Conservation (phyloP, 2,329 filamentous ascomycete genomes). For the Diplocarpon rosae region DNA sequence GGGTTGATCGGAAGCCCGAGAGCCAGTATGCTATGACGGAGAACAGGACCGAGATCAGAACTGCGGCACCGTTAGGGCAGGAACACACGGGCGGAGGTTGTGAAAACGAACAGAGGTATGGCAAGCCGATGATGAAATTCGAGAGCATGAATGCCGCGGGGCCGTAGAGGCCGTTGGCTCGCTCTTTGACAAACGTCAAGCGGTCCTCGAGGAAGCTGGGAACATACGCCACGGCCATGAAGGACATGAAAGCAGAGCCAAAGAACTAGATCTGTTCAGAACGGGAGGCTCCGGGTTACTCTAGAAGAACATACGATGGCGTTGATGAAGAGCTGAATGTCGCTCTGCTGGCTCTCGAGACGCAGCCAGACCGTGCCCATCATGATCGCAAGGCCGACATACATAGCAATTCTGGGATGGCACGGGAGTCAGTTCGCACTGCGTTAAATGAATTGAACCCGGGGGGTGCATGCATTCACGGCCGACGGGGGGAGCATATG, state of each 20-base stretch:
- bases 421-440: too few species aligned
- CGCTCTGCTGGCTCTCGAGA: constrained; percentile 53
- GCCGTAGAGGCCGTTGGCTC: constrained; percentile 71
- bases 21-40: constrained; percentile 71
- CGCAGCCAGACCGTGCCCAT: constrained; percentile 84
- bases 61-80: constrained; percentile 24
- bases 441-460: too few species aligned
- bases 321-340: constrained; percentile 74
- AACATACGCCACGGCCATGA: constrained; percentile 78
- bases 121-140: constrained; percentile 74
- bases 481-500: too few species aligned
- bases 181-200: constrained; percentile 62
- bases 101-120: constrained; percentile 51
- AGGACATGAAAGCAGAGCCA: constrained; percentile 64
- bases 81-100: background rate
- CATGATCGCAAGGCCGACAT: constrained; percentile 67
- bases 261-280: constrained; percentile 39
- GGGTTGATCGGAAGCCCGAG: constrained; percentile 58
- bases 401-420: constrained; percentile 64
- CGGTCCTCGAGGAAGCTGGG: constrained; percentile 75
- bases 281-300: background rate
- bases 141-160: constrained; percentile 60
- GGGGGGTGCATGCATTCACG: too few species aligned
- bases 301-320: constrained; percentile 43
- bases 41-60: constrained; percentile 67